phyloP scores from a whole-genome alignment of 169 alveolate species.

The Plasmodium inui region DNA sequence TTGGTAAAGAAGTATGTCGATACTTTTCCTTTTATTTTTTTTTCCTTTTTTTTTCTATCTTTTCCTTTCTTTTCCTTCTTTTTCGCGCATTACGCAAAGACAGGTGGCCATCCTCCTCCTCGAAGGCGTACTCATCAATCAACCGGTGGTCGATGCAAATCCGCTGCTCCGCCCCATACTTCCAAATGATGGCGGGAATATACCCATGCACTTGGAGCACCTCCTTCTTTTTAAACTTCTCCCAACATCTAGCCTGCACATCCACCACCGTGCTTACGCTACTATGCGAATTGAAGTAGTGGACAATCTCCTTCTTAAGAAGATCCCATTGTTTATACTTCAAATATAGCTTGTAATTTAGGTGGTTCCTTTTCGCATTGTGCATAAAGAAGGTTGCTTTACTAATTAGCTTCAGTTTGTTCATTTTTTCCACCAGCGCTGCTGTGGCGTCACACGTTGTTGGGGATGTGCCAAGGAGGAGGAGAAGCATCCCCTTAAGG shows the following conservation, averaged over 20 bases:
- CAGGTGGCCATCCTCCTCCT: slow-evolving; percentile 88
- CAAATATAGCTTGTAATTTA: slow-evolving; percentile 52
- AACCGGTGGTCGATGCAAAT: slow-evolving; percentile 76
- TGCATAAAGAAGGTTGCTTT: slow-evolving; percentile 21
- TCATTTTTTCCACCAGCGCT: not conserved
- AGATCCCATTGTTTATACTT: slow-evolving; percentile 65
- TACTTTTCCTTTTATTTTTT: not conserved
- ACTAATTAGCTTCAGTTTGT: slow-evolving; percentile 8
- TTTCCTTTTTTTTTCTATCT: not conserved
- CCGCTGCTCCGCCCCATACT: slow-evolving; percentile 78
- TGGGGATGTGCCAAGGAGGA: too few relatives aligned
- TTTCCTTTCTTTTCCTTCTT: too few relatives aligned
- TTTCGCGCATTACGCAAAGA: slow-evolving; percentile 77
- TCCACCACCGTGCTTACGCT: slow-evolving; percentile 56
- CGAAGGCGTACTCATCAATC: slow-evolving; percentile 86
- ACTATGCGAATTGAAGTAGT: slow-evolving; percentile 32
- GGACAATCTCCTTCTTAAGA: slow-evolving; percentile 51
- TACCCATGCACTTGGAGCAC: slow-evolving; percentile 73
- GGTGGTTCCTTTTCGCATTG: slow-evolving; percentile 29
- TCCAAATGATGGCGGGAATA: slow-evolving; percentile 83
- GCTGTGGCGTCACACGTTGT: not conserved
- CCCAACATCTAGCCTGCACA: slow-evolving; percentile 65
- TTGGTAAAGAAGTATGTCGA: not conserved
- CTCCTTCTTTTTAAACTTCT: slow-evolving; percentile 65
- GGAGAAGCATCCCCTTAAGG: not conserved